Evolutionary conservation across 345 rosid genomes (phyloP), one percentile per base, ranked within the genome.

Genomic region (Citrus sp.): DNA sequence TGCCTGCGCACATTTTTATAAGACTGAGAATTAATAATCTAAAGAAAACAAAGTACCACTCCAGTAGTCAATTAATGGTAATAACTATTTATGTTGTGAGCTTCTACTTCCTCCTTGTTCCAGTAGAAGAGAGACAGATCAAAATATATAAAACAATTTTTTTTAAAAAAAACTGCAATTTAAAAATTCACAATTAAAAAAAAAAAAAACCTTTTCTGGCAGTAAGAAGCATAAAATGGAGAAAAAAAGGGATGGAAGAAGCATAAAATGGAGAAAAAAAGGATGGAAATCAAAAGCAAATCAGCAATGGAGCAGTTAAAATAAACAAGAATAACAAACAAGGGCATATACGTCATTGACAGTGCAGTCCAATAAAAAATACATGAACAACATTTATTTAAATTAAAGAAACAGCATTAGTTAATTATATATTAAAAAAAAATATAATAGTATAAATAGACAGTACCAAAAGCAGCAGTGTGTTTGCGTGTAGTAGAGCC

Each of bases 401-500:
- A 54, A 71, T 28, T 13, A 25, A 38, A 73, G 6, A 42, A 6
- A 21, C 25, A 74, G 58, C 24, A 30, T 19, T 13, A 71, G 62
- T 46, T 5, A 34, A 55, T 16, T 5, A 16, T 54, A 18, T 54
- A 54, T 54, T 16, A 16, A 54, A 54, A 18, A 37, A 54, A 18
- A 51, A 8, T 19, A 14, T 21, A n/a, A n/a, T 32, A 46, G 58
- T 46, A 70, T 66, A 70, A n/a, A 42, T 30, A 24, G 67, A 18
- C 42, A 49, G 24, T 83, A 83, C 86, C 86, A 19, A 79, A 51
- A 25, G 83, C 77, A 72, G 70, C 28, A 49, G 49, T 28, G 19
- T 70, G 77, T 74, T 81, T 86, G 78, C 75, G 73, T 4, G 69
- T 19, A n/a, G 74, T 37, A 27, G 88, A 86, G 40, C 88, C 88